Evolutionary conservation across 129 eudicot species (phyloP), one percentile per base, ranked within the genome.

Genomic region (Ambrosia trifida): DNA sequence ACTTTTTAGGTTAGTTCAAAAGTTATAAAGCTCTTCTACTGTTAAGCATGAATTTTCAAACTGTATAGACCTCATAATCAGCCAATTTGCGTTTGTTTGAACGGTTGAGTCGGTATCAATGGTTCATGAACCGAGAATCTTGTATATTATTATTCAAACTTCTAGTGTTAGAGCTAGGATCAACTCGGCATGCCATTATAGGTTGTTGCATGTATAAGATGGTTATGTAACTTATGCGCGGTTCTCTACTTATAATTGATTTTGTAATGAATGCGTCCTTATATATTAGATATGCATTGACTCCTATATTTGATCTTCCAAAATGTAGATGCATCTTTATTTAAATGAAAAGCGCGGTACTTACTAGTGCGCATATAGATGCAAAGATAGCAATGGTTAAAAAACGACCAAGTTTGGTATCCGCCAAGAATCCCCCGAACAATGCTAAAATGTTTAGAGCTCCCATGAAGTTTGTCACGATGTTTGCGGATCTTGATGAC

Each of bases 381-480:
- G 95, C 87, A 64, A 80, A 81, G 69, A 85, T 60, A 10, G 82
- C 85, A 52, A 90, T 90, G 10, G 96, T 81, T 66, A 81, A 50
- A 66, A 85, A 90, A 58, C 96, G 95, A 51, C 96, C 96, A 17
- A 90, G 84, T 78, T 77, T 87, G 51, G 95, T 95, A 64, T 90
- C 96, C 3, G 96, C 96, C 64, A 87, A 3, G 63, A 90, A 90
- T 28, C 95, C 95, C 12, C 88, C 91, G 4, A 90, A 76, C 24
- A 90, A 86, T n/a, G 85, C 95, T 6, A 90, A 76, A 17, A 90
- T 77, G 72, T 90, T 90, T 46, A 90, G 95, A 35, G 88, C 83
- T 7, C 96, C 95, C 95, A 85, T 85, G 78, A 90, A 90, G 74
- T 90, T 90, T 74, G 91, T 90, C 64, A 87, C 97, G 11, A 72